phyloP scores from a whole-genome alignment of 2,329 filamentous ascomycete genomes.

The Talaromyces amestolkiae region DNA sequence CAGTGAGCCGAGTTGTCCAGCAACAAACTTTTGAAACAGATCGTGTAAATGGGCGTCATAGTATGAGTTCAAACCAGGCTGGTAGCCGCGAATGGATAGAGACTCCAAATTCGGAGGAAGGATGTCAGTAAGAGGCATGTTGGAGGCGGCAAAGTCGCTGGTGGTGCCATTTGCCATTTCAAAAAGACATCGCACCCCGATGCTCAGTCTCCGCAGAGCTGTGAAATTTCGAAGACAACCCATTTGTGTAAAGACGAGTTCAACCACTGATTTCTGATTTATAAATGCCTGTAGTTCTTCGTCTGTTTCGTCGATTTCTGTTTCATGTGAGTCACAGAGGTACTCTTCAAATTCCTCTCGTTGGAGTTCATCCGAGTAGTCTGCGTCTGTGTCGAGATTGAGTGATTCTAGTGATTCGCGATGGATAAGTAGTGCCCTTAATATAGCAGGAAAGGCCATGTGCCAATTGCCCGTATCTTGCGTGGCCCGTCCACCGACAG shows the following conservation, averaged over 20 bases:
- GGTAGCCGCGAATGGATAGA: constrained; percentile 18
- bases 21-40: constrained; percentile 19
- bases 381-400: constrained; percentile 18
- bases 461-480: constrained; percentile 17
- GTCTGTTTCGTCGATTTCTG: background rate
- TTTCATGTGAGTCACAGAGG: background rate
- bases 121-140: constrained; percentile 4
- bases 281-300: constrained; percentile 14
- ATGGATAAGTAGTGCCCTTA: constrained; percentile 17
- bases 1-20: constrained; percentile 19
- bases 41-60: constrained; percentile 18
- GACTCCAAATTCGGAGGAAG: constrained; percentile 16
- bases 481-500: constrained; percentile 17
- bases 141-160: background rate
- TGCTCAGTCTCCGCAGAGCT: constrained; percentile 11
- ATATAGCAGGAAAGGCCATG: constrained; percentile 18
- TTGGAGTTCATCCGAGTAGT: constrained; percentile 15
- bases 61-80: constrained; percentile 6
- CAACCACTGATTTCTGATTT: constrained; percentile 18
- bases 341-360: constrained; percentile 19
- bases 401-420: constrained; percentile 17
- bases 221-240: constrained; percentile 15
- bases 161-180: constrained; percentile 16
- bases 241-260: constrained; percentile 14
- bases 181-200: constrained; percentile 17